These are phyloP conservation scores for Carallia brachiata DNA, from an alignment of 345 rosid species.

Conservation along the genomic window DNA sequence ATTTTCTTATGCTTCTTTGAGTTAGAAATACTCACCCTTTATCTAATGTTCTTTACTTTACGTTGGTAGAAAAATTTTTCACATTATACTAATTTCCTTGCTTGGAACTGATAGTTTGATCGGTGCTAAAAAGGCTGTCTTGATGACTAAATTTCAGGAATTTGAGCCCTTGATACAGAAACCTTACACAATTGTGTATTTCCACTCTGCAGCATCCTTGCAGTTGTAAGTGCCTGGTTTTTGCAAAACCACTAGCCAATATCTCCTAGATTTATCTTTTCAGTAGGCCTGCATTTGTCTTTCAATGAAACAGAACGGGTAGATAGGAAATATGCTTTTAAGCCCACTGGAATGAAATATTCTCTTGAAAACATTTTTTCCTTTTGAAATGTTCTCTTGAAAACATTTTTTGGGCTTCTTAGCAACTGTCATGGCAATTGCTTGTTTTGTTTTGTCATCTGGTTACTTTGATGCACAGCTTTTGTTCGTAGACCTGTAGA, in stretches of 20 bases:
- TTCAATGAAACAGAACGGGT: background rate
- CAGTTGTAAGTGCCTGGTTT: slow-evolving; percentile 65
- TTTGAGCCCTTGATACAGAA: slow-evolving; percentile 96
- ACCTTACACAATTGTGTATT: slow-evolving; percentile 86
- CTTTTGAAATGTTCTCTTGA: background rate
- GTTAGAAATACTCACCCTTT: too few relatives aligned
- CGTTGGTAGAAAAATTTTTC: background rate
- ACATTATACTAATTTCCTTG: background rate
- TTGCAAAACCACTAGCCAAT: background rate
- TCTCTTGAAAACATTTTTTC: background rate
- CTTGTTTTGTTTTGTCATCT: background rate
- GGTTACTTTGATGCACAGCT: background rate
- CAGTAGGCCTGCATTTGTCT: background rate
- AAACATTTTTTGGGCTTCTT: background rate
- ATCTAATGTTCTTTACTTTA: too few relatives aligned
- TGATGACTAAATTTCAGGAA: slow-evolving; percentile 62
- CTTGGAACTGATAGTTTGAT: background rate
- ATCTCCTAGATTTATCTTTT: too few relatives aligned
- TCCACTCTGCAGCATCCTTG: slow-evolving; percentile 93
- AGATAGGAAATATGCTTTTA: too few relatives aligned
- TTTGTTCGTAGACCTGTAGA: background rate
- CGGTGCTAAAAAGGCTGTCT: background rate
- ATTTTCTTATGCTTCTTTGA: too few relatives aligned
- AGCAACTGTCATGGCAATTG: background rate
- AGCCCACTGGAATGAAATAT: too few relatives aligned